Evolutionary conservation across 2,329 filamentous ascomycete genomes (phyloP), one percentile per base, ranked within the genome.

Genomic region (Xylaria sp.): DNA sequence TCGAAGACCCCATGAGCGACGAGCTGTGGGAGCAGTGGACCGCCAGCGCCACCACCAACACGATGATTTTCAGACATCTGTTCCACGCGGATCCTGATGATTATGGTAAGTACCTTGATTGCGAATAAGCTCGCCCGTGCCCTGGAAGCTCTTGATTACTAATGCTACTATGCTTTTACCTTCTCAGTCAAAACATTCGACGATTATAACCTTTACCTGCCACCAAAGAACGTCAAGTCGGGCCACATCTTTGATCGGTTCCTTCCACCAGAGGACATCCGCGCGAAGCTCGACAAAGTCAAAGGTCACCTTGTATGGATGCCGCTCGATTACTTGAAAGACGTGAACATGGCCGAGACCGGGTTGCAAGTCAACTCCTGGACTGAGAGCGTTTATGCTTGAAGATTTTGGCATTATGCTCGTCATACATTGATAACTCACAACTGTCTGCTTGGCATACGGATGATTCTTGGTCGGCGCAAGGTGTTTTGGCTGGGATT

Each of bases 261-360:
- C 80, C 87, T 92, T 79, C 91, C 92, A 0, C 87, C 90, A 0
- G 85, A 90, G 28, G 91, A 97, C 65, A 89, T 96, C 7, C 87
- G 92, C 18, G 80, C 86, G 73, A 94, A 95, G 80, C 83, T 98
- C 59, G 90, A 94, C 75, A 86, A 91, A 77, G 89, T 98, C 74
- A 91, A 90, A 82, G 95, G 95, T 0, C 95, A 98, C 83, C 80
- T 98, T 50, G 95, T 98, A 7, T 97, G 93, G 93, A 95, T 97
- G 90, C 94, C 94, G n/a, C 80, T 98, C 76, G 89, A 94, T 55
- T 98, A 97, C 78, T 81, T 98, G 77, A 86, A 88, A 75, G 90
- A 97, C 72, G 94, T 91, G 0, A 87, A 93, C 75, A 97, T 98
- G 94, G 94, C 94, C 0, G 94, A 98, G 83, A 89, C 88, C 76